Base-by-base conservation (phyloP, 2,329 filamentous ascomycete species). In the Colletotrichum chrysophilum region DNA sequence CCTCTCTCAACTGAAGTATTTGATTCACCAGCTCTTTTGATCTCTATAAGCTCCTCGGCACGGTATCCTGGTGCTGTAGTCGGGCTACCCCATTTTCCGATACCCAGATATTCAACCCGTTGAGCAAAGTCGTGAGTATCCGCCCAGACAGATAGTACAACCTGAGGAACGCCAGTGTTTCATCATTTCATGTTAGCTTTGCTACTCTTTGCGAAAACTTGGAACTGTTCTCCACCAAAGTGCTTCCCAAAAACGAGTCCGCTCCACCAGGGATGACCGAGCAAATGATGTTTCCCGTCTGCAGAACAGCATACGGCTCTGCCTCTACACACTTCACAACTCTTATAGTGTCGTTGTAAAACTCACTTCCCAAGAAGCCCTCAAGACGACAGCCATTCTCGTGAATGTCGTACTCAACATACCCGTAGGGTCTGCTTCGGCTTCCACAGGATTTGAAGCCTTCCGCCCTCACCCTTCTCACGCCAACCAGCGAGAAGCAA, bases 41-140 rank as follows among this genome's bases (percentile, higher is more conserved):
- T 60, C 28, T 24, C 21, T 24, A 24, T 0, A 16, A 56, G 48
- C 28, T 21, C 65, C n/a, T 58, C 6, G 9, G 48, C 65, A 6
- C 8, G 28, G 28, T 36, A 56, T n/a, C 30, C 16, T 4, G 66
- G 66, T 2, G 66, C 52, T 7, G n/a, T n/a, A 24, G 10, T 58
- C 18, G 14, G 7, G 4, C 66, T 68, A 3, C 32, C 66, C 66
- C 30, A 43, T 43, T 28, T 68, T 4, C 87, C 87, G 26, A 89
- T 82, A 1, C 85, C 86, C 0, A 88, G 81, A 75, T 83, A 79
- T 79, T 89, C 87, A 10, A 83, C 85, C 1, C 87, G 82, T 64
- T 83, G 81, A 6, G 86, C 87, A 71, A 85, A 89, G 65, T 89
- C 87, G 75, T 88, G 88, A 30, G 83, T 86, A 76, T 89, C 87